Evolutionary conservation across 257 asterid genomes (phyloP), one percentile per base, ranked within the genome.

Genomic region (Scutellaria galericulata): DNA sequence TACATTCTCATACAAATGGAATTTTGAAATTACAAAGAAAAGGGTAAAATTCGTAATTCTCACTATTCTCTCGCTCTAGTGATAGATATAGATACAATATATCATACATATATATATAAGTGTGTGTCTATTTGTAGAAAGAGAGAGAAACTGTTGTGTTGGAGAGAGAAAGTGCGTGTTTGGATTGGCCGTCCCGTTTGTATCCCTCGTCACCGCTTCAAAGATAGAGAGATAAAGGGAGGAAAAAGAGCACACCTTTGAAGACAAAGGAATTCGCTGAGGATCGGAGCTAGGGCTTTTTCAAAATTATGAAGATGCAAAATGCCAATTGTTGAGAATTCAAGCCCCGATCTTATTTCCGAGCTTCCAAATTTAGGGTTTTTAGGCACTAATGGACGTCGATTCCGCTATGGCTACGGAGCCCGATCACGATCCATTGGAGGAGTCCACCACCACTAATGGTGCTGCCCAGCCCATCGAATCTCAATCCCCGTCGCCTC

Each of bases 351-450:
- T 87, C 81, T 77, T 59, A 51, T 68, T 70, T 45, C 74, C 57
- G 63, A 62, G 80, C 51, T 76, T 79, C 68, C 53, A 42, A 76
- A 73, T 84, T 83, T 75, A 80, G 91, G 90, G 85, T 78, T 87
- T 87, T 59, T 55, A 24, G 71, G 82, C 64, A 48, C 77, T 24
- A 71, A 93, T 93, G 98, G 98, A 93, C 73, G 93, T 85, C 73
- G 98, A 93, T 88, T 90, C 93, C 72, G 82, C 85, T 75, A 86
- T 84, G 92, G 80, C 86, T 8, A 15, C 88, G 61, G 93, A 84
- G 62, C 57, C 88, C 82, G 92, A 94, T 86, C 97, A 88, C 80
- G 90, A 81, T 83, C 86, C 84, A 45, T 72, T 83, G 66, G 80
- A 22, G 68, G 78, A 62, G 55, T 24, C 82, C 10, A 40, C 71